Percentiles rank a stretch among this genome's conserved stretches.
These are phyloP conservation scores for Alternaria tenuissima DNA, from an alignment of 2,329 filamentous ascomycete species.

Conservation along the genomic window DNA sequence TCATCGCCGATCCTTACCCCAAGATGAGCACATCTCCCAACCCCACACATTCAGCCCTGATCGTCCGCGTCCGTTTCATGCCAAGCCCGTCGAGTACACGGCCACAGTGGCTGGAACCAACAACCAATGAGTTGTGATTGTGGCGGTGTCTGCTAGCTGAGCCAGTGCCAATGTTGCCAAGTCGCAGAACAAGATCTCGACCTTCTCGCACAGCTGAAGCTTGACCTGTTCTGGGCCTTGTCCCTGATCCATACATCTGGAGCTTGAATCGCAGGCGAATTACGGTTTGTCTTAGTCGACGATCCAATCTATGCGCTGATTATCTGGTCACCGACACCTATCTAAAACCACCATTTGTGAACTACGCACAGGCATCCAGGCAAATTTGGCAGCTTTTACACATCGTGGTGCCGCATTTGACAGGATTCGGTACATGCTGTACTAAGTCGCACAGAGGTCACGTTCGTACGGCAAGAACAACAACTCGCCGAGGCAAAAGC, in stretches of 20 bases:
- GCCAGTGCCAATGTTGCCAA: constrained; percentile 4
- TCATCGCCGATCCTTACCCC: no score
- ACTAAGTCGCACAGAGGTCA: neutral
- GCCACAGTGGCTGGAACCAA: neutral
- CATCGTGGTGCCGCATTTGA: neutral
- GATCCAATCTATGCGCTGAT: neutral
- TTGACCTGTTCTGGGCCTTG: neutral
- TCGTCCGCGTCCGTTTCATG: no score
- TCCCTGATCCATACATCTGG: neutral
- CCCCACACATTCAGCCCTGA: no score
- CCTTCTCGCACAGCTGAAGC: neutral
- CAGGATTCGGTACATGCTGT: neutral
- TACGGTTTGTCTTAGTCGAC: neutral
- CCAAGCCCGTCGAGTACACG: neutral
- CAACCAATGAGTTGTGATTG: neutral
- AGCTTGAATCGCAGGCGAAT: constrained; percentile 1
- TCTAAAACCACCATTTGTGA: neutral
- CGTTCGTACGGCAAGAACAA: neutral
- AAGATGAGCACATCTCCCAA: no score
- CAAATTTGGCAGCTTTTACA: neutral
- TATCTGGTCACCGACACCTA: neutral
- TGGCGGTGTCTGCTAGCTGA: neutral
- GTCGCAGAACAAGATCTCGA: constrained; percentile 3
- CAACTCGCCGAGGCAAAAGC: neutral
- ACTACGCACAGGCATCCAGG: neutral